These are phyloP conservation scores for Cercospora sp. DNA, from an alignment of 2,329 filamentous ascomycete genomes.

Conservation along the genomic window DNA sequence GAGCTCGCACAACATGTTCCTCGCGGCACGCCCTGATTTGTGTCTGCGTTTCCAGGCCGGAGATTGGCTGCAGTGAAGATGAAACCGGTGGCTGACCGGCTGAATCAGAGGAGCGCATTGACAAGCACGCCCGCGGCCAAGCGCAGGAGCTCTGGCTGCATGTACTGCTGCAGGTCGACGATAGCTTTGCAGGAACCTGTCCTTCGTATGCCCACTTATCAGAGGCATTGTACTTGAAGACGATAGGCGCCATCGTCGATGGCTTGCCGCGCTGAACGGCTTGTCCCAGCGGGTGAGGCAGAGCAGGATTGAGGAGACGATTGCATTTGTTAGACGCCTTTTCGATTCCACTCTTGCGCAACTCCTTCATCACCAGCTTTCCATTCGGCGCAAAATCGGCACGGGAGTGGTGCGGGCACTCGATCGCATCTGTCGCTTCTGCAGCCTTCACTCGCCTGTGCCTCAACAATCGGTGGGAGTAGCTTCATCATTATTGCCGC, in stretches of 20 bases:
- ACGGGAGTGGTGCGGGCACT: not conserved
- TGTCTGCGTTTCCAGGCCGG: not conserved
- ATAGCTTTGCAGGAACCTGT: slow-evolving; percentile 2
- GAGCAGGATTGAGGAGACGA: not conserved
- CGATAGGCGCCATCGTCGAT: slow-evolving; percentile 1
- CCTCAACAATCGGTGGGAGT: not conserved
- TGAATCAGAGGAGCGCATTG: not conserved
- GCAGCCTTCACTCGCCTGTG: not conserved
- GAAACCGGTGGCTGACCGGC: slow-evolving; percentile 2
- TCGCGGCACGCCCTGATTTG: not conserved
- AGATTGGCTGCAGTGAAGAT: slow-evolving; percentile 10
- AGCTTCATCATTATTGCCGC: not conserved
- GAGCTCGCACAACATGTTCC: not conserved
- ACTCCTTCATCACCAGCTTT: not conserved
- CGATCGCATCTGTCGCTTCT: not conserved
- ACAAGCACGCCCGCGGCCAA: slow-evolving; percentile 2
- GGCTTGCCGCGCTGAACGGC: not conserved
- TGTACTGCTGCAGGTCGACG: slow-evolving; percentile 4
- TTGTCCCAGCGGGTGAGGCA: not conserved
- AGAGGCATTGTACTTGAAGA: not conserved
- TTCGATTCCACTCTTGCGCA: not conserved
- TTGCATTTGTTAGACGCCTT: not conserved
- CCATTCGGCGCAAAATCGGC: not conserved
- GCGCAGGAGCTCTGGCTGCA: not conserved
- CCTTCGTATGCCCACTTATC: not conserved